Conservation (phyloP, 768 basidiomycete species). For the Tricholomella constricta region DNA sequence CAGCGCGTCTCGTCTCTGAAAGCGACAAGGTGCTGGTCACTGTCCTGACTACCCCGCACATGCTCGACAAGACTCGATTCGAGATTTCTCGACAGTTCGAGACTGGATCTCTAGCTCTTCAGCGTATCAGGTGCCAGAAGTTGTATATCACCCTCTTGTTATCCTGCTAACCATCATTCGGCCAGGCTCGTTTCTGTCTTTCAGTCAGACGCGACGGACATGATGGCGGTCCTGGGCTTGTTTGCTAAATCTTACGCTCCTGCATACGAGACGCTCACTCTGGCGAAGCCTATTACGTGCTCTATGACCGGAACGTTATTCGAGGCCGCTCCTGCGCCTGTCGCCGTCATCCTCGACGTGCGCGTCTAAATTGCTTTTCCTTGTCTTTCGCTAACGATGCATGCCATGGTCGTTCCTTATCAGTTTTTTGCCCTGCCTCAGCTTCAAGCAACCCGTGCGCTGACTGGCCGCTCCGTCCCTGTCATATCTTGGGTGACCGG, state of each 20-base stretch:
- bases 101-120: background rate
- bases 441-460: constrained; percentile 10
- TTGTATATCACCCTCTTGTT: no score
- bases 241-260: constrained; percentile 6
- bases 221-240: background rate
- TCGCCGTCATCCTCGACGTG: constrained; percentile 15
- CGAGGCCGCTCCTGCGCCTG: constrained; percentile 3
- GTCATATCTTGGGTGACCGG: constrained; percentile 17
- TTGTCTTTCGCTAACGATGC: background rate
- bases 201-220: background rate
- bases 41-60: constrained; percentile 1
- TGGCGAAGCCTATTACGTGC: constrained; percentile 11
- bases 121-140: constrained; percentile 3
- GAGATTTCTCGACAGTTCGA: constrained; percentile 13
- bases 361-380: background rate
- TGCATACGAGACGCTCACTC: constrained; percentile 10
- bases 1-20: constrained; percentile 13
- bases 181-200: constrained; percentile 8
- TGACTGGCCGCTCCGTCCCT: constrained; percentile 17
- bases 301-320: constrained; percentile 11
- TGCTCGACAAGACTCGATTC: constrained; percentile 1
- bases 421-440: constrained; percentile 13
- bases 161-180: background rate
- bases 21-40: constrained; percentile 8
- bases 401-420: background rate